Percentiles rank a stretch among this genome's conserved stretches.
phyloP scores from a whole-genome alignment of 345 rosid species.

The Moricandia arvensis region DNA sequence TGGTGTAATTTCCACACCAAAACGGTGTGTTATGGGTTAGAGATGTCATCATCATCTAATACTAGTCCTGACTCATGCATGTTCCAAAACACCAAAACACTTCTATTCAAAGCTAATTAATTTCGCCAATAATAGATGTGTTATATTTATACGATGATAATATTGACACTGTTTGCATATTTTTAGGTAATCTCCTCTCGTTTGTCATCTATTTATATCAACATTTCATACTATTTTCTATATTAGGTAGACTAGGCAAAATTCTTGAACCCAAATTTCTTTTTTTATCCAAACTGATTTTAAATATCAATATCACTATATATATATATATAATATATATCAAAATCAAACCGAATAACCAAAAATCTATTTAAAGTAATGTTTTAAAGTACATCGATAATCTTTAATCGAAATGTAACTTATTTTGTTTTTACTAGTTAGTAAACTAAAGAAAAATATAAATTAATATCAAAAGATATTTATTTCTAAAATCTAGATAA shows the following conservation, averaged over 20 bases:
- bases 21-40: no score
- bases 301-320: no score
- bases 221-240: neutral
- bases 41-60: slow-evolving; percentile 23
- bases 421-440: no score
- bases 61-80: slow-evolving; percentile 15
- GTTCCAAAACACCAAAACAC: neutral
- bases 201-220: neutral
- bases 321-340: no score
- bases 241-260: no score
- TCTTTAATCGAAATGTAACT: no score
- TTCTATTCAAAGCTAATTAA: slow-evolving; percentile 14
- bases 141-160: slow-evolving; percentile 5
- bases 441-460: no score
- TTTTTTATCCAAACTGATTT: neutral
- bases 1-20: no score
- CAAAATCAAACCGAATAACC: neutral
- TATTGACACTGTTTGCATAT: slow-evolving; percentile 8
- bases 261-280: neutral
- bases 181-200: neutral
- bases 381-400: neutral
- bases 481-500: no score
- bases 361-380: no score
- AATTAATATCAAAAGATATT: no score
- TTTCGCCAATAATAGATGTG: neutral